Base-by-base conservation (phyloP, 2,329 filamentous ascomycete species). In the Emmonsiellopsis sp. region DNA sequence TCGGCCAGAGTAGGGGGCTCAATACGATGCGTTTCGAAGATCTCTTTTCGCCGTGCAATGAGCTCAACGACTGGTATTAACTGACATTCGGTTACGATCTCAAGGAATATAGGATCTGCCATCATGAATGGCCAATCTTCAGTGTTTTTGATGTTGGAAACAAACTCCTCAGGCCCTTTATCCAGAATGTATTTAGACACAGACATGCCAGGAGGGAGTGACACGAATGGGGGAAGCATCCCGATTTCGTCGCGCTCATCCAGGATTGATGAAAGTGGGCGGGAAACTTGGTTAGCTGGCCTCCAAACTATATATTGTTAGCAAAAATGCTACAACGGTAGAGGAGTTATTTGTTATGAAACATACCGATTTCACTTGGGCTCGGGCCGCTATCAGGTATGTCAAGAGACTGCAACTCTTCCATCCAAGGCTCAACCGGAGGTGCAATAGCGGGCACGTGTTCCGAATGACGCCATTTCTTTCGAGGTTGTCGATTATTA, bases 101-200 rank as follows among this genome's bases (percentile, higher is more conserved):
- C 67, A 5, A 69, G 65, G 56, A 79, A 80, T 13, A 77, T 72
- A 2, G 76, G 71, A 53, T 79, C 77, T 51, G 74, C 64, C 58
- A 73, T 74, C 49, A 78, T 67, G n/a, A 68, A 65, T 2, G 72
- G 61, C 77, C 77, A 80, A 21, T 71, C 67, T 39, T 74, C 70
- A 0, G 74, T 78, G 55, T 78, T 71, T 52, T 74, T 66, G 13
- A 80, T 71, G 56, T 75, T 72, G 37, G 74, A 60, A 52, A 71
- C 67, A 13, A 71, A 70, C 54, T 77, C 71, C 14, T 75, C 68
- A 2, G 68, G 65, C 53, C 71, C 72, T 10, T 71, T 67, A 3
- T 65, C 56, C 4, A 67, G 70, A 57, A 77, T 74, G 55, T 79
- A 79, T 50, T 74, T 71, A 1, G 77, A 80, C 3, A 77, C 70